phyloP scores from a whole-genome alignment of 2,329 filamentous ascomycete genomes.

The Nothophaeocryptopus gaeumannii region DNA sequence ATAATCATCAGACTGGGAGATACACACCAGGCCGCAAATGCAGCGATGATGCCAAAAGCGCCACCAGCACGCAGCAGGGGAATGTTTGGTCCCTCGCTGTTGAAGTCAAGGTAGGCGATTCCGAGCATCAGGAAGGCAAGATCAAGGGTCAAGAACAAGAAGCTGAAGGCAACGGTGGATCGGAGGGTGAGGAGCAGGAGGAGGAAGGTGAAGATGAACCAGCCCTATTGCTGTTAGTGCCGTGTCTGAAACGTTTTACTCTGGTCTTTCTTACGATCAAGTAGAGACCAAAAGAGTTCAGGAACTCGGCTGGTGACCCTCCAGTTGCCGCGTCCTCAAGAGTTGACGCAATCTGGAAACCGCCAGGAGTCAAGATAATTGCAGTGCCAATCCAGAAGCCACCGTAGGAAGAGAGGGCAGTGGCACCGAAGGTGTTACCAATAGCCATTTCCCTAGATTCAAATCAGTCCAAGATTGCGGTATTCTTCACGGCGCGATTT shows the following conservation, averaged over 20 bases:
- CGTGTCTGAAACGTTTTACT: slow-evolving; percentile 2
- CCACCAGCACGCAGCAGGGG: slow-evolving; percentile 52
- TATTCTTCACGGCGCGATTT: neutral
- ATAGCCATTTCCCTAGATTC: slow-evolving; percentile 50
- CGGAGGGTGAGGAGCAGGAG: slow-evolving; percentile 54
- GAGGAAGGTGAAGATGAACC: slow-evolving; percentile 59
- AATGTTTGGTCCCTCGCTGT: slow-evolving; percentile 40
- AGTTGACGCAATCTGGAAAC: slow-evolving; percentile 47
- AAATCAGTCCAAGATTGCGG: neutral
- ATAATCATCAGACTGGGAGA: neutral
- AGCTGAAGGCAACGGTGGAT: slow-evolving; percentile 58
- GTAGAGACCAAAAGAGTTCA: slow-evolving; percentile 56
- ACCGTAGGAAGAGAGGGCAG: slow-evolving; percentile 59
- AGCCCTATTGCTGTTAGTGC: slow-evolving; percentile 37
- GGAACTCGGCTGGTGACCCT: slow-evolving; percentile 41
- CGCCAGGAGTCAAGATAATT: slow-evolving; percentile 57
- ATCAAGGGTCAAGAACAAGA: slow-evolving; percentile 58
- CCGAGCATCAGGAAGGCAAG: slow-evolving; percentile 59
- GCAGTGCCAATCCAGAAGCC: slow-evolving; percentile 62
- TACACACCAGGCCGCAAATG: slow-evolving; percentile 50
- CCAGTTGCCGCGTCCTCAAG: slow-evolving; percentile 38
- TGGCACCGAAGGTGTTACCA: slow-evolving; percentile 63
- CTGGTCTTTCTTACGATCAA: slow-evolving; percentile 44
- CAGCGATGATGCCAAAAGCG: slow-evolving; percentile 52
- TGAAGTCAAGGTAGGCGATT: slow-evolving; percentile 51